Conservation (phyloP, 441 rosid genomes). For the Arabidopsis hybrid region DNA sequence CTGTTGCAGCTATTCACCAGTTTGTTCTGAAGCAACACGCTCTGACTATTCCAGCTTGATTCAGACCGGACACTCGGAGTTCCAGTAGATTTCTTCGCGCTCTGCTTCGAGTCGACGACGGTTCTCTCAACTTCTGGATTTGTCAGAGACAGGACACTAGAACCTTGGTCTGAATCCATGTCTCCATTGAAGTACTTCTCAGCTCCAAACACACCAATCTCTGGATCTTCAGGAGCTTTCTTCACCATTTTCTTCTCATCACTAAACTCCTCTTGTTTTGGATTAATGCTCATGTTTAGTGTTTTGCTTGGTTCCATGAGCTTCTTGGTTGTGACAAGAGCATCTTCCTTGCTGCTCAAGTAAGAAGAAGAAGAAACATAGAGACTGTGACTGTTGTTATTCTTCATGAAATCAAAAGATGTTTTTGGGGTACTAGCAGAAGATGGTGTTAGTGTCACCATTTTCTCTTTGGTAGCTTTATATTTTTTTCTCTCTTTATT, state of each 20-base stretch:
- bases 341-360: conserved; percentile 52
- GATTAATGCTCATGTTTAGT: conserved; percentile 26
- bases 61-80: conserved; percentile 66
- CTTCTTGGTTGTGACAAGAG: conserved; percentile 41
- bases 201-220: conserved; percentile 83
- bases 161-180: conserved; percentile 56
- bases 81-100: conserved; percentile 44
- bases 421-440: conserved; percentile 41
- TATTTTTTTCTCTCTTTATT: neutral
- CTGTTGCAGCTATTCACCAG: conserved; percentile 29
- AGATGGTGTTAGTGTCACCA: conserved; percentile 53
- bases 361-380: conserved; percentile 49
- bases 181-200: conserved; percentile 82
- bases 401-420: conserved; percentile 38
- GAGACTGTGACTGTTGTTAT: conserved; percentile 37
- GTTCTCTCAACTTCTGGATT: conserved; percentile 27
- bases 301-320: conserved; percentile 46
- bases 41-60: conserved; percentile 86
- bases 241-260: conserved; percentile 46
- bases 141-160: conserved; percentile 47
- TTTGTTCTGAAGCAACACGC: conserved; percentile 53
- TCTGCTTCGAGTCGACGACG: conserved; percentile 31
- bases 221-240: conserved; percentile 58
- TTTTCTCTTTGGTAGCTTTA: conserved; percentile 1
- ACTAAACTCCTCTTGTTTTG: conserved; percentile 38